Percentiles rank a stretch among this genome's conserved stretches.
Evolutionary conservation across 768 basidiomycete genomes (phyloP).

Genomic region (Chalciporus pseudorubinellus): DNA sequence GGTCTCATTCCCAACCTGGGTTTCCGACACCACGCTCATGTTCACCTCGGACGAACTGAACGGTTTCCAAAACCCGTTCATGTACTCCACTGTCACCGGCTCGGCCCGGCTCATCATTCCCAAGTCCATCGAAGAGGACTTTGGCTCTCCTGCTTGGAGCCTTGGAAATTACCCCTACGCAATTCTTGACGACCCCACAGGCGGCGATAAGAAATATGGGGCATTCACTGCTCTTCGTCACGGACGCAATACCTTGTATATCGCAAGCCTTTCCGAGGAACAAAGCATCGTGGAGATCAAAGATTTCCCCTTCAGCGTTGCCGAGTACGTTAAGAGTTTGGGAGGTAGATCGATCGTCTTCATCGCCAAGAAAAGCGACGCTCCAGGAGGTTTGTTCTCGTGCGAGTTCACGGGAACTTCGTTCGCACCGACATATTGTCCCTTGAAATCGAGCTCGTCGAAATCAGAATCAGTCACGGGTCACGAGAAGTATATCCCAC

Average conservation of each 20-base stretch:
- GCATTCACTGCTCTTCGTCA: slow-evolving; percentile 33
- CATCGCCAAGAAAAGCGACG: slow-evolving; percentile 32
- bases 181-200: slow-evolving; percentile 35
- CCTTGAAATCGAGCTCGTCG: slow-evolving; percentile 27
- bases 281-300: slow-evolving; percentile 23
- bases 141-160: slow-evolving; percentile 55
- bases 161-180: slow-evolving; percentile 50
- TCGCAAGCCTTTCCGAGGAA: slow-evolving; percentile 26
- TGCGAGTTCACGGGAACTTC: slow-evolving; percentile 26
- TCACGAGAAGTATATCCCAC: slow-evolving; percentile 39
- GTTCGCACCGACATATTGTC: slow-evolving; percentile 20
- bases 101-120: slow-evolving; percentile 33
- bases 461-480: slow-evolving; percentile 6
- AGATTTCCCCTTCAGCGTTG: slow-evolving; percentile 35
- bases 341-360: slow-evolving; percentile 32
- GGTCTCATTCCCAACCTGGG: slow-evolving; percentile 61
- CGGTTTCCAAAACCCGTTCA: slow-evolving; percentile 70
- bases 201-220: slow-evolving; percentile 18
- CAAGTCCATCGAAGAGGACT: slow-evolving; percentile 50
- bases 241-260: slow-evolving; percentile 37
- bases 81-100: slow-evolving; percentile 38
- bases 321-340: slow-evolving; percentile 24
- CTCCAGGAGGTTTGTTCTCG: slow-evolving; percentile 29
- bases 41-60: slow-evolving; percentile 60
- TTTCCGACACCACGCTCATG: slow-evolving; percentile 50